A percentile compares a stretch with the other conserved stretches of the same genome.
These are phyloP conservation scores for Scutellaria barbata DNA, from an alignment of 257 asterid genomes.

Conservation along the genomic window DNA sequence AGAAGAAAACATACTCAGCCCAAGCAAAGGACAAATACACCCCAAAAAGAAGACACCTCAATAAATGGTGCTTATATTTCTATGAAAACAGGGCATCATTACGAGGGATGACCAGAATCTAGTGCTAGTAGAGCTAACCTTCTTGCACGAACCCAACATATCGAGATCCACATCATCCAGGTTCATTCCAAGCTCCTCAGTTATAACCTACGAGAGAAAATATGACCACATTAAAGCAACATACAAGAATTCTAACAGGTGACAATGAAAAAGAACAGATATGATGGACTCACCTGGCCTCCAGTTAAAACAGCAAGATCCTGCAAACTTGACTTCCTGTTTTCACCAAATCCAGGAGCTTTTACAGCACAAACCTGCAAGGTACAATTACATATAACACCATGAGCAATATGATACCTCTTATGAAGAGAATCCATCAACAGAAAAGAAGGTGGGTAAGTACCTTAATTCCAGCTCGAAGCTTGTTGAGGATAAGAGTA, in stretches of 20 bases:
- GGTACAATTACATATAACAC: not conserved
- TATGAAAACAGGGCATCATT: not conserved
- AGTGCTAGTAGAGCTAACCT: conserved; percentile 49
- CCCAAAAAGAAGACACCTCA: too few species aligned
- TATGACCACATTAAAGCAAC: not conserved
- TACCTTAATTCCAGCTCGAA: conserved; percentile 94
- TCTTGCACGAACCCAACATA: conserved; percentile 89
- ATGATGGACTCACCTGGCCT: conserved; percentile 62
- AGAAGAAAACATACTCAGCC: not conserved
- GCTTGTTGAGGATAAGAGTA: conserved; percentile 91
- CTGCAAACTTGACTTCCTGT: conserved; percentile 76
- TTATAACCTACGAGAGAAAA: conserved; percentile 57
- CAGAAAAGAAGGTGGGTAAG: not conserved
- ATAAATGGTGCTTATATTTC: too few species aligned
- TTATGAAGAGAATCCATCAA: not conserved
- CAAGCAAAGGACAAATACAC: not conserved
- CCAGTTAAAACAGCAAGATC: conserved; percentile 93
- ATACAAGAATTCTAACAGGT: too few species aligned
- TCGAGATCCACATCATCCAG: conserved; percentile 81
- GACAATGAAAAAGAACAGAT: not conserved
- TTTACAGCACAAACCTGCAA: conserved; percentile 89
- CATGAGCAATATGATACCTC: not conserved
- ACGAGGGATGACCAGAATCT: not conserved
- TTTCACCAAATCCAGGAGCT: conserved; percentile 97
- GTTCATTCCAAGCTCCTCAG: conserved; percentile 94